Base-by-base conservation (phyloP, 2,329 filamentous ascomycete species). In the Cercospora sp. region DNA sequence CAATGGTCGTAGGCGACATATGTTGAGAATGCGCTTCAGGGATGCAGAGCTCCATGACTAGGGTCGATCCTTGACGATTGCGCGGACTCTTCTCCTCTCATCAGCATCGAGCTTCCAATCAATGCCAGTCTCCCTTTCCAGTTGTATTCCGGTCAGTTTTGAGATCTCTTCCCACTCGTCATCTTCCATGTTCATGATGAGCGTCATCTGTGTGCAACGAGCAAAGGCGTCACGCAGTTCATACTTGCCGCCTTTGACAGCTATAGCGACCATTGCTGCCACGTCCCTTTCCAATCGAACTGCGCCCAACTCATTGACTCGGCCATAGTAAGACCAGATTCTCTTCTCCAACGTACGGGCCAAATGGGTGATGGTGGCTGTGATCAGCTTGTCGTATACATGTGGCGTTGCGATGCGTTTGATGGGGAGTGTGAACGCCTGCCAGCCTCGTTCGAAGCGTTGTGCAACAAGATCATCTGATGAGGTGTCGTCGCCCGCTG, bases 171-270 rank as follows among this genome's bases (percentile, higher is more conserved):
- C 91, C 91, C 93, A 97, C 80, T 97, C 94, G 67, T 97, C 94
- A 36, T 95, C 92, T 77, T 97, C 94, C 93, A 97, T 96, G 73
- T 94, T 94, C 77, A 94, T 89, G 16, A 97, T 88, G 83, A 96
- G 88, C 66, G 91, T 87, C 74, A 97, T 90, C 83, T 97, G 93
- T 67, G 86, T 85, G 67, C 91, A 91, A 75, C 89, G 87, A 30
- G 86, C 84, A 81, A 97, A 97, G 3, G 87, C 80, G 76, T 96
- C 93, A 33, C 92, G 84, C 39, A 95, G 86, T 1, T 87, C 87
- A 77, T 96, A 97, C 75, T 91, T 89, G 3, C 85, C 86, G 2
- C 90, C 91, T 69, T 84, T 85, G 10, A 88, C 87, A 1, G 92
- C 88, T 0, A 86, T 84, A 26, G 86, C 83, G 5, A 96, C 87